phyloP scores from a whole-genome alignment of 1,139 yeast species.

The Zhuliangozyma parablackwelliae region DNA sequence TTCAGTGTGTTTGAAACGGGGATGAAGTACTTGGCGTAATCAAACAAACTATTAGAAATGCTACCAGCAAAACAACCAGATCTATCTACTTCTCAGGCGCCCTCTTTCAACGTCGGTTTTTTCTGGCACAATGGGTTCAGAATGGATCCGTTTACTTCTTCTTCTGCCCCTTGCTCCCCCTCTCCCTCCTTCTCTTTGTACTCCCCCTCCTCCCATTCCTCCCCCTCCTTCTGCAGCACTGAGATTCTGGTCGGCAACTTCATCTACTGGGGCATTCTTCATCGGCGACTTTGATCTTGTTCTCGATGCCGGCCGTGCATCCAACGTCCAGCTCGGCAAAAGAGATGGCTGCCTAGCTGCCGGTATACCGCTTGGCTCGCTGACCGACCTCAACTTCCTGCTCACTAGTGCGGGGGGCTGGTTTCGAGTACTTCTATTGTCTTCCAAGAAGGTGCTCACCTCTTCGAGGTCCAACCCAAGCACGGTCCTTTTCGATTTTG shows the following conservation, averaged over 20 bases:
- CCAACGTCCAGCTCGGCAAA: background rate
- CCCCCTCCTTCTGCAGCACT: background rate
- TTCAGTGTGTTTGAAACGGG: conserved; percentile 68
- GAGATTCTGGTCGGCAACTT: too few relatives aligned
- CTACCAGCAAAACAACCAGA: too few relatives aligned
- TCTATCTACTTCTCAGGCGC: too few relatives aligned
- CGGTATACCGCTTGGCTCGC: background rate
- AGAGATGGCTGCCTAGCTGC: background rate
- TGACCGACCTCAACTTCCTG: background rate
- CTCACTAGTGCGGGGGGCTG: conserved; percentile 1
- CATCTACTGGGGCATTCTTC: conserved; percentile 13
- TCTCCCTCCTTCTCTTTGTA: background rate
- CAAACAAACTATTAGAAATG: too few relatives aligned
- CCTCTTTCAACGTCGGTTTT: too few relatives aligned
- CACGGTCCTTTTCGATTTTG: conserved; percentile 8
- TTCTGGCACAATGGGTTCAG: too few relatives aligned
- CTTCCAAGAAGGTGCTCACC: conserved; percentile 13
- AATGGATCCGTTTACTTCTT: too few relatives aligned
- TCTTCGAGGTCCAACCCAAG: conserved; percentile 21
- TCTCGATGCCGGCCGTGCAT: conserved; percentile 33
- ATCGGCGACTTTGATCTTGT: conserved; percentile 43
- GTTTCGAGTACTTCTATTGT: conserved; percentile 15
- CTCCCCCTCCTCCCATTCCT: too few relatives aligned
- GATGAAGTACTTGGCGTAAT: conserved; percentile 40
- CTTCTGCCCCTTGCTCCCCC: too few relatives aligned